Conservation (phyloP, 2,329 filamentous ascomycete genomes). For the Colletotrichum cordylinicola region DNA sequence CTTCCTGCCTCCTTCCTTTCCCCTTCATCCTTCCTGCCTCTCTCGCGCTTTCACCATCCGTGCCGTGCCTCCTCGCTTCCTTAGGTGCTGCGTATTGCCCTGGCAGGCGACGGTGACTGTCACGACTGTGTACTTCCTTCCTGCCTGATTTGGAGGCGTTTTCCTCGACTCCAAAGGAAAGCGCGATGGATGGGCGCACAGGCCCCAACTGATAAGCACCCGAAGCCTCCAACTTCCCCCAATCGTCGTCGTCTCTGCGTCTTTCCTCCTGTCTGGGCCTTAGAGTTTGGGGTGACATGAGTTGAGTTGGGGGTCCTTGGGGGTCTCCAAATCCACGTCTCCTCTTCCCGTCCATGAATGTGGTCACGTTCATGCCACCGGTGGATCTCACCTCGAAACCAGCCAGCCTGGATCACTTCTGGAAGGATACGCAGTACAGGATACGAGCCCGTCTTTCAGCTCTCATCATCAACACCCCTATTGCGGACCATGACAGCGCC, state of each 20-base stretch:
- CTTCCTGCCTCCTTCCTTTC: background rate
- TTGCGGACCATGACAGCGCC: background rate
- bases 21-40: background rate
- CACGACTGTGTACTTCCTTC: background rate
- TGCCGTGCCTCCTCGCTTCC: background rate
- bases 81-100: background rate
- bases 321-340: background rate
- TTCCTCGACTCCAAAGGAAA: background rate
- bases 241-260: background rate
- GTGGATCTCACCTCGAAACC: background rate
- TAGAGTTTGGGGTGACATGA: constrained; percentile 17
- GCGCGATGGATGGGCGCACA: constrained; percentile 12
- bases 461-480: background rate
- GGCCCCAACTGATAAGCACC: constrained; percentile 17
- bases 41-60: background rate
- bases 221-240: background rate
- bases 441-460: background rate
- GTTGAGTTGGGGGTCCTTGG: constrained; percentile 7
- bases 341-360: background rate
- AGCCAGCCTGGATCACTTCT: background rate
- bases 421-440: background rate
- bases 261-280: background rate
- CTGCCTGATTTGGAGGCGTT: constrained; percentile 10
- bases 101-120: background rate
- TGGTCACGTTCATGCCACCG: background rate